phyloP scores from a whole-genome alignment of 2,329 filamentous ascomycete genomes.

The Microsporum ferrugineum region DNA sequence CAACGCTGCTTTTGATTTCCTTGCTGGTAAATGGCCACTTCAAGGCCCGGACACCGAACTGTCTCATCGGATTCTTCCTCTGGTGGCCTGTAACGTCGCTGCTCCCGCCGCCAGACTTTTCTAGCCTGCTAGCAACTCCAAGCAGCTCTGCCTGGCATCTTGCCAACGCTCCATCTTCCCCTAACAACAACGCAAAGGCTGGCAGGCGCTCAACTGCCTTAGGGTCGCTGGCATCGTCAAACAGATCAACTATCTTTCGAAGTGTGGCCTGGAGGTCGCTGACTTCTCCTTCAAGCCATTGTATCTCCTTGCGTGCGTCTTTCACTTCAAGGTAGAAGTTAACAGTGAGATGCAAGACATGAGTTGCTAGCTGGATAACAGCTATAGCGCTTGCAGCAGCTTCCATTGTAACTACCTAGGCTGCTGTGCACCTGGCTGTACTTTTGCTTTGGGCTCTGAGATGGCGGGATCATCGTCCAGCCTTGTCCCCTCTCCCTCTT shows the following conservation, averaged over 20 bases:
- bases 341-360: not conserved
- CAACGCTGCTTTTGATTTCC: slow-evolving; percentile 17
- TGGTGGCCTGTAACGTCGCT: not conserved
- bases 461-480: not conserved
- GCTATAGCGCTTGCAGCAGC: not conserved
- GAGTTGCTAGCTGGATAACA: not conserved
- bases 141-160: not conserved
- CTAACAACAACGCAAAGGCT: not conserved
- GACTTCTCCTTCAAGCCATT: slow-evolving; percentile 9
- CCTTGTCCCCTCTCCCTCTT: too few relatives aligned
- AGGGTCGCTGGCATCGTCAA: not conserved
- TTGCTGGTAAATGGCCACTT: slow-evolving; percentile 23
- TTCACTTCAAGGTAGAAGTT: slow-evolving; percentile 15
- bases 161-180: not conserved
- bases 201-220: not conserved
- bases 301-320: slow-evolving; percentile 18
- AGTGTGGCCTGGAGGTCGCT: not conserved
- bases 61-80: slow-evolving; percentile 15
- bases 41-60: slow-evolving; percentile 19
- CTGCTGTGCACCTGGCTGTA: not conserved
- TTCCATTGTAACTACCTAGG: not conserved
- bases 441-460: not conserved
- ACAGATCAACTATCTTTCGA: not conserved
- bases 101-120: not conserved
- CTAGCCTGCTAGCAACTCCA: not conserved